Base-by-base conservation (phyloP, 1,284 basidiomycete genomes). In the Serendipita sp. region DNA sequence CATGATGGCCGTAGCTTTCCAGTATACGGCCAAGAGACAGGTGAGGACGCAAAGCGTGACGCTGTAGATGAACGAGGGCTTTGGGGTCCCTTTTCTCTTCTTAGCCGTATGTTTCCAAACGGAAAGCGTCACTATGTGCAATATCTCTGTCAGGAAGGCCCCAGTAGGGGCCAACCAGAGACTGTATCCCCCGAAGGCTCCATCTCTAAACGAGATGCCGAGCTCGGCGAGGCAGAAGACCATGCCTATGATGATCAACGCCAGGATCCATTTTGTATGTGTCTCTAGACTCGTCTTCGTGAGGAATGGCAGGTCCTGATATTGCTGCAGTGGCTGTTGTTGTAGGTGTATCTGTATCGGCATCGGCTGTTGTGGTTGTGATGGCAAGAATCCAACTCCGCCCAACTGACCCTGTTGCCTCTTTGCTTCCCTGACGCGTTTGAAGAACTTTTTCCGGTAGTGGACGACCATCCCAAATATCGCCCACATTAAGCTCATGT, bases 21-120 rank as follows among this genome's bases (percentile, higher is more conserved):
- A 49, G n/a, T 22, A 49, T 5, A 49, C n/a, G 45, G 45, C 45
- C 17, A 49, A 29, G 45, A 49, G 45, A 29, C 45, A 17, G n/a
- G 45, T 49, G 45, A 49, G 45, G 8, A 49, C 45, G 45, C n/a
- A 22, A n/a, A 17, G n/a, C 8, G 45, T 29, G 45, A 49, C 29
- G 45, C 45, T 49, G 29, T 49, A 49, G 45, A 49, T 49, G 45
- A 29, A 49, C 45, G 45, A 22, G 45, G 45, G n/a, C 45, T 49
- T 49, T 17, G 45, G 45, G 6, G 8, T 17, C 8, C 29, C 29
- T 8, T 29, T 17, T 49, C 45, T 49, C 45, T 49, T 49, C 45
- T 49, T 49, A n/a, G n/a, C n/a, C 29, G 45, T 49, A 49, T 49
- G 45, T n/a, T 49, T 49, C 45, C 45, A 49, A 6, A 49, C 45